Evolutionary conservation across 768 basidiomycete genomes (phyloP).

Genomic region (Artomyces pyxidatus): DNA sequence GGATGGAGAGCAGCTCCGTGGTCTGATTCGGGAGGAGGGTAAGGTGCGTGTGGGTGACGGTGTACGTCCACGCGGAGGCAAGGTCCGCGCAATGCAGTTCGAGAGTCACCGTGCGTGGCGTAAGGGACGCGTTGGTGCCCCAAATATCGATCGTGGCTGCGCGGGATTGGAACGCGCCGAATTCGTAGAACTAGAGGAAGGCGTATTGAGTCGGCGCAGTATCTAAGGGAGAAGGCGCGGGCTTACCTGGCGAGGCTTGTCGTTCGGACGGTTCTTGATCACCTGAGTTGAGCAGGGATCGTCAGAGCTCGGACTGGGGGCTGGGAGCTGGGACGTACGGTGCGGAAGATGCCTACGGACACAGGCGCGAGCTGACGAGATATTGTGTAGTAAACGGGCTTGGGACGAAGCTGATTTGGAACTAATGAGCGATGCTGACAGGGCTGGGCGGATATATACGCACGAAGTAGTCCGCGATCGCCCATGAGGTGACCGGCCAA

Average conservation of each 20-base stretch:
- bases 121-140: conserved; percentile 31
- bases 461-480: conserved; percentile 21
- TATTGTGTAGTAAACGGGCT: conserved; percentile 32
- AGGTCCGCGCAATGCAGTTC: conserved; percentile 30
- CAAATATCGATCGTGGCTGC: conserved; percentile 29
- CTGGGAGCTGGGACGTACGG: too few relatives aligned
- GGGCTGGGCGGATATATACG: conserved; percentile 18
- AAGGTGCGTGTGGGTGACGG: conserved; percentile 12
- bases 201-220: not conserved
- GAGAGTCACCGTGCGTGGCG: conserved; percentile 18
- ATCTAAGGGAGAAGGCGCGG: not conserved
- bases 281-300: conserved; percentile 15
- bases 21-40: conserved; percentile 30
- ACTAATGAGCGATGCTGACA: not conserved
- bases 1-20: conserved; percentile 31
- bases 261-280: conserved; percentile 25
- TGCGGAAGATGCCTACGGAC: conserved; percentile 33
- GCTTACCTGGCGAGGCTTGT: conserved; percentile 26
- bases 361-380: conserved; percentile 33
- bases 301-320: too few relatives aligned
- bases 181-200: conserved; percentile 26
- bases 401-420: conserved; percentile 14
- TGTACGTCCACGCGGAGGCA: conserved; percentile 21
- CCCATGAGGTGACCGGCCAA: conserved; percentile 38
- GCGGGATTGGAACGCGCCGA: conserved; percentile 16